These are phyloP conservation scores for Euphorbia peplus DNA, from an alignment of 345 rosid species.

Conservation along the genomic window DNA sequence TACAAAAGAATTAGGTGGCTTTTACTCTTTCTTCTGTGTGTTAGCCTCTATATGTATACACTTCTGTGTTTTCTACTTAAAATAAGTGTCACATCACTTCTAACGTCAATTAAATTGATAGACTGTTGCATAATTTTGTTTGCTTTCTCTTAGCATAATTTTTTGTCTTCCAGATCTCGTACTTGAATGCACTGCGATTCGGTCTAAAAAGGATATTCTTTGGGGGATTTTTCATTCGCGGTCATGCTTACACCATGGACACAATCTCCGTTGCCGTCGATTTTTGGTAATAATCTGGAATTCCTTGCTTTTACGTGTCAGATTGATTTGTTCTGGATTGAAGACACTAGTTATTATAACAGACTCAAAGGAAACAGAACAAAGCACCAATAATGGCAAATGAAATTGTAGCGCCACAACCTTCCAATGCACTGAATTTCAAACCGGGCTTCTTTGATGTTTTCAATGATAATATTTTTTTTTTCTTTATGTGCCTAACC, in stretches of 20 bases:
- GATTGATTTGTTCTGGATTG: too few species aligned
- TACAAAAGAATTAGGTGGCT: neutral
- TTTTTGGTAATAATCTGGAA: constrained; percentile 56
- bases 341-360: neutral
- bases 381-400: neutral
- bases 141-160: neutral
- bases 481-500: neutral
- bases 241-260: constrained; percentile 99
- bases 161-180: constrained; percentile 58
- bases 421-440: neutral
- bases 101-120: neutral
- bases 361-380: neutral
- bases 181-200: constrained; percentile 90
- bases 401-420: neutral
- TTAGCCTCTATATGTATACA: neutral
- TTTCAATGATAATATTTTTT: neutral
- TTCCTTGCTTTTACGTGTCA: neutral
- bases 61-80: neutral
- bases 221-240: constrained; percentile 94
- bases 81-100: neutral
- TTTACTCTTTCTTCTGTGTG: neutral
- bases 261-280: constrained; percentile 96
- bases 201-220: constrained; percentile 91
- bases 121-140: neutral
- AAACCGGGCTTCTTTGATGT: neutral